These are phyloP conservation scores for Psidium guajava DNA, from an alignment of 345 rosid species.

Conservation along the genomic window DNA sequence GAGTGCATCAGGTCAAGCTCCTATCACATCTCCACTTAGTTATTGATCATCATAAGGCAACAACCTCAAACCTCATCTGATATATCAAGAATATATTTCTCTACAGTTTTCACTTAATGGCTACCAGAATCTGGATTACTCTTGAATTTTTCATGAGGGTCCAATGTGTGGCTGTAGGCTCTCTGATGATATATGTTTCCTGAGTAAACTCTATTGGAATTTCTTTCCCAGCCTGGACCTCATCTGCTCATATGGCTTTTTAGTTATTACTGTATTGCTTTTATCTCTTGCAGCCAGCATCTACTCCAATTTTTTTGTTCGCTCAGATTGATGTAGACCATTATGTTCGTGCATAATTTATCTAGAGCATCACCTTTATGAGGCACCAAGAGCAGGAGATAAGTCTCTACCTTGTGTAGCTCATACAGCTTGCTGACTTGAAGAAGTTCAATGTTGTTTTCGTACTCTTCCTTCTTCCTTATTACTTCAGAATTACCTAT, in stretches of 20 bases:
- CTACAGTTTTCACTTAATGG: not conserved
- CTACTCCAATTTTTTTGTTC: not conserved
- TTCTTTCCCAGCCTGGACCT: not conserved
- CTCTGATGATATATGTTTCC: not conserved
- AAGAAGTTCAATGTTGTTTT: conserved; percentile 16
- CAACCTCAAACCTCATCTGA: not conserved
- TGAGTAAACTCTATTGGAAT: not conserved
- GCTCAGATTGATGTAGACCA: not conserved
- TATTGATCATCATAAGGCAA: not conserved
- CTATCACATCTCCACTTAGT: not conserved
- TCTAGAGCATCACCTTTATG: not conserved
- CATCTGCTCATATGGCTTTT: not conserved
- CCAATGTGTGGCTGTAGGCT: not conserved
- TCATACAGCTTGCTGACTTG: conserved; percentile 21
- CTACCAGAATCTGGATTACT: not conserved
- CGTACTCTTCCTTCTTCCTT: conserved; percentile 29
- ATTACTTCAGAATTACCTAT: conserved; percentile 24
- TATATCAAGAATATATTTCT: not conserved
- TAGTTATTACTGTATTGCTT: not conserved
- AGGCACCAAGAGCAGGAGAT: not conserved
- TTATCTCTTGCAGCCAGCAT: not conserved
- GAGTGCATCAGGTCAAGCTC: not conserved
- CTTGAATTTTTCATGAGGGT: not conserved
- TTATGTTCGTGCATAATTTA: not conserved
- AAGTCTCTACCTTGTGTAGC: conserved; percentile 18